Conservation (phyloP, 768 basidiomycete species). For the Nidularia sp. region DNA sequence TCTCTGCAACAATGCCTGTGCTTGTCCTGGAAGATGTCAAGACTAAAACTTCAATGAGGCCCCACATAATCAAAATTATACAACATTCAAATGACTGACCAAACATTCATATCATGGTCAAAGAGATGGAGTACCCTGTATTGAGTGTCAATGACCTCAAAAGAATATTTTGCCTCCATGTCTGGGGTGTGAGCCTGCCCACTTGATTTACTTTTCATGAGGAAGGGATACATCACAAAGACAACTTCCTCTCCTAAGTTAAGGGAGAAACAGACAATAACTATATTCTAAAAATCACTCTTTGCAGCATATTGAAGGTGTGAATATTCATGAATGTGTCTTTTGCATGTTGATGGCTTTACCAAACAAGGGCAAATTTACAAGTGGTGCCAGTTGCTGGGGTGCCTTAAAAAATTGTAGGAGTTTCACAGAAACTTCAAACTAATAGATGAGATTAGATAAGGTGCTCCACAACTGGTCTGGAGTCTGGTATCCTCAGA, state of each 20-base stretch:
- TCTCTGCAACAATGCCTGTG: conserved; percentile 15
- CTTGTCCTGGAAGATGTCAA: conserved; percentile 9
- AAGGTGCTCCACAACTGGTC: not conserved
- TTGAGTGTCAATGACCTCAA: conserved; percentile 7
- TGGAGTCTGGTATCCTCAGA: not conserved
- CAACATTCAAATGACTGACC: conserved; percentile 13
- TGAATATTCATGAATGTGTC: too few relatives aligned
- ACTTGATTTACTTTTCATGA: too few relatives aligned
- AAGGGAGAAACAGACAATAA: too few relatives aligned
- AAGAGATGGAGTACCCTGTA: conserved; percentile 4
- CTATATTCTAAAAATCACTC: too few relatives aligned
- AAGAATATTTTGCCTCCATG: not conserved
- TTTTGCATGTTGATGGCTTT: not conserved
- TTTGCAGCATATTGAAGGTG: too few relatives aligned
- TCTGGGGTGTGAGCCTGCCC: too few relatives aligned
- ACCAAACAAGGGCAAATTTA: not conserved
- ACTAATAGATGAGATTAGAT: not conserved
- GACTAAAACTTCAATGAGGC: conserved; percentile 3
- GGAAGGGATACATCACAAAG: too few relatives aligned
- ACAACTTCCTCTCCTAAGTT: too few relatives aligned
- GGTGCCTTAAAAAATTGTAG: not conserved
- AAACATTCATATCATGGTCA: conserved; percentile 9
- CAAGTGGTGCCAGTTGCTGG: not conserved
- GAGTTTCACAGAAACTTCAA: not conserved
- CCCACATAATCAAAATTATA: conserved; percentile 3